Evolutionary conservation across 1,139 yeast genomes (phyloP).

Genomic region (Candida sanyaensis): DNA sequence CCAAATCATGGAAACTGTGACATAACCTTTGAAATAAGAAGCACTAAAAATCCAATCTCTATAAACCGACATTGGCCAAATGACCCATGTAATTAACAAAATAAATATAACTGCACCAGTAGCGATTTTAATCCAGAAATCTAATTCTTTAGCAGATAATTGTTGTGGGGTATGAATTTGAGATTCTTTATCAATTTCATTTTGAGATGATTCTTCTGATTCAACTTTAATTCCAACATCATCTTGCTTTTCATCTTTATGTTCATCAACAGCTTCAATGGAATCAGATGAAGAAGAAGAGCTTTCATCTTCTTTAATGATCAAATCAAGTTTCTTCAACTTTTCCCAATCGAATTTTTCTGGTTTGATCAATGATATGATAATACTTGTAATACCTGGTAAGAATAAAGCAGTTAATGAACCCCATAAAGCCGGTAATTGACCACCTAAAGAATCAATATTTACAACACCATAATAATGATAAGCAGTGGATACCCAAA

Average conservation of each 20-base stretch:
- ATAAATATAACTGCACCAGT: slow-evolving; percentile 27
- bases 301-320: slow-evolving; percentile 6
- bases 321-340: slow-evolving; percentile 23
- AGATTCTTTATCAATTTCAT: slow-evolving; percentile 4
- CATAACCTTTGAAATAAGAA: slow-evolving; percentile 44
- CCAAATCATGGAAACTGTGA: slow-evolving; percentile 41
- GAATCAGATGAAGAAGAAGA: background rate
- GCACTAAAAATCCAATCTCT: slow-evolving; percentile 41
- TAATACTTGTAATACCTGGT: slow-evolving; percentile 29
- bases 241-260: background rate
- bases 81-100: slow-evolving; percentile 37
- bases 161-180: slow-evolving; percentile 6
- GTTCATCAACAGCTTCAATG: background rate
- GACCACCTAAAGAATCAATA: slow-evolving; percentile 26
- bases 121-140: slow-evolving; percentile 29
- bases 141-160: slow-evolving; percentile 16
- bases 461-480: slow-evolving; percentile 26
- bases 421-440: slow-evolving; percentile 34
- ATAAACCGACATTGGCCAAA: slow-evolving; percentile 51
- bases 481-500: slow-evolving; percentile 29
- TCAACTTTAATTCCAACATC: slow-evolving; percentile 12
- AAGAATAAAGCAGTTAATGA: slow-evolving; percentile 32
- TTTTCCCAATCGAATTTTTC: slow-evolving; percentile 33
- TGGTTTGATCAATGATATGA: slow-evolving; percentile 29
- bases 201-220: slow-evolving; percentile 10